Percentiles rank a stretch among this genome's conserved stretches.
phyloP scores from a whole-genome alignment of 768 basidiomycete genomes.

The Candolleomyces efflorescens region DNA sequence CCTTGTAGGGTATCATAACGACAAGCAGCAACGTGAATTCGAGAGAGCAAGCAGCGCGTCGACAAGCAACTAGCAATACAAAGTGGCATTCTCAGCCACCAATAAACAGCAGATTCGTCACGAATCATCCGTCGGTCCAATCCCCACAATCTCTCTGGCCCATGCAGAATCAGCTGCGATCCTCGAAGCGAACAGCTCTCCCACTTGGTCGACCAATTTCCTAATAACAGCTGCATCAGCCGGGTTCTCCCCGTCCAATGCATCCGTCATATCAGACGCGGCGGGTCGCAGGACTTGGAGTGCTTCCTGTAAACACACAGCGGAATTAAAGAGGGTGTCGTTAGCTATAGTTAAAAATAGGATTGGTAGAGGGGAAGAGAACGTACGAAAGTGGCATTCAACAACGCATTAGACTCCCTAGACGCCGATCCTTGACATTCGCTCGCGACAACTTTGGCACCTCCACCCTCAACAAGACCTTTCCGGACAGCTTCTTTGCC shows the following conservation, averaged over 20 bases:
- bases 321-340: neutral
- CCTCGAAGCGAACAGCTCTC: slow-evolving; percentile 56
- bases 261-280: slow-evolving; percentile 49
- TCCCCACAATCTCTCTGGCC: slow-evolving; percentile 55
- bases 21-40: too few species aligned
- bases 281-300: slow-evolving; percentile 54
- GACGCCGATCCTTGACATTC: slow-evolving; percentile 45
- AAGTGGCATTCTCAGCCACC: too few species aligned
- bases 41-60: too few species aligned
- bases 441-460: slow-evolving; percentile 68
- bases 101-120: neutral
- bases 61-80: too few species aligned
- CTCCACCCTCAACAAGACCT: slow-evolving; percentile 77
- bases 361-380: neutral
- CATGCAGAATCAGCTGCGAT: slow-evolving; percentile 58
- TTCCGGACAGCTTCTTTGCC: slow-evolving; percentile 83
- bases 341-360: neutral
- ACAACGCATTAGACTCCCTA: slow-evolving; percentile 40
- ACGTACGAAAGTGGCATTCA: slow-evolving; percentile 60
- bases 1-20: too few species aligned
- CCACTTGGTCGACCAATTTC: slow-evolving; percentile 51
- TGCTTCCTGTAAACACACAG: slow-evolving; percentile 66
- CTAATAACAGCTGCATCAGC: slow-evolving; percentile 43
- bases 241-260: slow-evolving; percentile 46
- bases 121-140: slow-evolving; percentile 11